Evolutionary conservation across 371 early-diverging fungal genomes (phyloP).

Genomic region (Zychaea mexicana): DNA sequence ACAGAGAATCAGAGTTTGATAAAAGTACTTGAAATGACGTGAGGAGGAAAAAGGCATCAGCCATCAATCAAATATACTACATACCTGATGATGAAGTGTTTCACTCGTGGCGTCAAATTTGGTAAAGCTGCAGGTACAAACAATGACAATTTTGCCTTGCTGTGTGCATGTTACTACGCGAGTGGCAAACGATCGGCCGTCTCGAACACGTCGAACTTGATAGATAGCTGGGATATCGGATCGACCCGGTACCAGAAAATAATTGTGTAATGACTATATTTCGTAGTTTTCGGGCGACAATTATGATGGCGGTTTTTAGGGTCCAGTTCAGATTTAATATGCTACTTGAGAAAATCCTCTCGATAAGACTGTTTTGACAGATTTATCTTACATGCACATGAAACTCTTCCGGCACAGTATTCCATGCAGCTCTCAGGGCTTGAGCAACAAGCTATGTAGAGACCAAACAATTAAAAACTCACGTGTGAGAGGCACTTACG

Average conservation of each 20-base stretch:
- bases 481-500: neutral
- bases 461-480: neutral
- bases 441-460: slow-evolving; percentile 69
- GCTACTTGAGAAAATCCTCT: too few relatives aligned
- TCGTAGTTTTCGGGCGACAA: neutral
- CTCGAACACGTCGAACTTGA: slow-evolving; percentile 37
- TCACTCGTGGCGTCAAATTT: slow-evolving; percentile 19
- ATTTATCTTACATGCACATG: slow-evolving; percentile 66
- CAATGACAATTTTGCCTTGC: slow-evolving; percentile 38
- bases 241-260: slow-evolving; percentile 39
- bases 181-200: slow-evolving; percentile 46
- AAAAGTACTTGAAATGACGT: too few relatives aligned
- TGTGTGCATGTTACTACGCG: slow-evolving; percentile 43
- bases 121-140: slow-evolving; percentile 39
- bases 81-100: slow-evolving; percentile 39
- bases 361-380: neutral
- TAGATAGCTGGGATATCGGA: slow-evolving; percentile 44
- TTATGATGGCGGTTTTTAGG: too few relatives aligned
- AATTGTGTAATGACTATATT: slow-evolving; percentile 38
- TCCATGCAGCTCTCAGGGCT: slow-evolving; percentile 78
- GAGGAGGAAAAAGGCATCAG: too few relatives aligned
- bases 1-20: too few relatives aligned
- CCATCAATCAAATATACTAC: neutral
- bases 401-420: slow-evolving; percentile 71
- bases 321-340: too few relatives aligned